Base-by-base conservation (phyloP, 495 filamentous ascomycete species). In the Cladorrhinum samala region DNA sequence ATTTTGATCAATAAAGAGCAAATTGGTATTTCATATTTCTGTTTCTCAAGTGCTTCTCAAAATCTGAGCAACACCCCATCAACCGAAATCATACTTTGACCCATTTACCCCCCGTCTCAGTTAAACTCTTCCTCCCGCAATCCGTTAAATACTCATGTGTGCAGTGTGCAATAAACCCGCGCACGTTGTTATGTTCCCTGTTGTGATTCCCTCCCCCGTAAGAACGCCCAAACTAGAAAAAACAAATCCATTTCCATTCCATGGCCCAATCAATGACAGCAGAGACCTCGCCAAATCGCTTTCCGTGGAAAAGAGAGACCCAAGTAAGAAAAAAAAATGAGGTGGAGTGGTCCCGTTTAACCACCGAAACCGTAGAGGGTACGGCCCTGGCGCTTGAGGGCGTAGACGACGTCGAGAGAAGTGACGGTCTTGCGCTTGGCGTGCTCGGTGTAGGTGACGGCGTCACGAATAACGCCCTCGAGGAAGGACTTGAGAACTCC, bases 401-500 rank as follows among this genome's bases (percentile, higher is more conserved):
- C 89, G 64, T 95, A 96, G 70, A 96, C 91, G 19, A 96, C 91
- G 67, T 96, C 91, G 55, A 95, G 82, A 9, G 88, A 93, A 37
- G 90, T 95, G 72, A 96, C 91, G 45, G 91, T 96, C 88, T 96
- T 96, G 74, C 91, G 88, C 83, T 94, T 94, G 70, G 90, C 89
- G 79, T 94, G 88, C 76, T 96, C 91, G 36, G 88, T 95, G 80
- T 95, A 97, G 66, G 93, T 96, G 79, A 96, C 91, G 55, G 91
- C 91, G 56, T 96, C 91, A 77, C 89, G 90, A 74, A 98, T 98
- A 78, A 98, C 93, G 80, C 91, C 89, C 80, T 98, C 93, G 63
- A 98, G 90, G 91, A 98, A 98, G 78, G 92, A 93, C 88, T 98
- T 98, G 66, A 98, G 87, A 68, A 98, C 93, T 86, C 92, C 91